A percentile compares a stretch with the other conserved stretches of the same genome.
Evolutionary conservation across 1,284 basidiomycete species (phyloP).

Genomic region (Trichosporon inkin): DNA sequence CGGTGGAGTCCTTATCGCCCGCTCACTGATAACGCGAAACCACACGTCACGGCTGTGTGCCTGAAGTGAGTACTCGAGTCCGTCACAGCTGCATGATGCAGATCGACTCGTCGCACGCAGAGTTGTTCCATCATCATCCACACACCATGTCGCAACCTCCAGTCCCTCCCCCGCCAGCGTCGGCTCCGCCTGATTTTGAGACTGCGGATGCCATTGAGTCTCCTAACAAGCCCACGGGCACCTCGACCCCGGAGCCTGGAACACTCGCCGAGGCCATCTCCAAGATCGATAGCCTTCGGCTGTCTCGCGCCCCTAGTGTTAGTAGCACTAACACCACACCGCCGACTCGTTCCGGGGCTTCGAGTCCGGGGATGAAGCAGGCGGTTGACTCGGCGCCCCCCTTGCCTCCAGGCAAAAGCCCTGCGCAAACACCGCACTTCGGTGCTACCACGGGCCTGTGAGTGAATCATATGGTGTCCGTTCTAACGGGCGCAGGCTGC

Average conservation of each 20-base stretch:
- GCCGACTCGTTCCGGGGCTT: conserved; percentile 32
- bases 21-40: not conserved
- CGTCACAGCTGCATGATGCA: not conserved
- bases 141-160: conserved; percentile 34
- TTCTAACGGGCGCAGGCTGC: conserved; percentile 30
- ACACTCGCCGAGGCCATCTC: conserved; percentile 45
- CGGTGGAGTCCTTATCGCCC: not conserved
- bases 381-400: not conserved
- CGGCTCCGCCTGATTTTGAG: conserved; percentile 1
- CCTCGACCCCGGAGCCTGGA: conserved; percentile 25
- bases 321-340: conserved; percentile 22
- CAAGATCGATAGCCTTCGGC: conserved; percentile 42
- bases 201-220: not conserved
- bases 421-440: conserved; percentile 50
- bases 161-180: conserved; percentile 11
- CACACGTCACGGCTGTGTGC: conserved; percentile 2
- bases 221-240: conserved; percentile 11
- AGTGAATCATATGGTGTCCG: conserved; percentile 10
- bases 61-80: not conserved
- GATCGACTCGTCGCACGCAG: not conserved
- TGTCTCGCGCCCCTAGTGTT: conserved; percentile 29
- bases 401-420: conserved; percentile 26
- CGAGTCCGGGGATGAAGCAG: conserved; percentile 27
- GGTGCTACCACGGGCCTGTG: conserved; percentile 48
- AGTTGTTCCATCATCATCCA: not conserved